Evolutionary conservation across 257 asterid species (phyloP).

Genomic region (Capsicum chinense): DNA sequence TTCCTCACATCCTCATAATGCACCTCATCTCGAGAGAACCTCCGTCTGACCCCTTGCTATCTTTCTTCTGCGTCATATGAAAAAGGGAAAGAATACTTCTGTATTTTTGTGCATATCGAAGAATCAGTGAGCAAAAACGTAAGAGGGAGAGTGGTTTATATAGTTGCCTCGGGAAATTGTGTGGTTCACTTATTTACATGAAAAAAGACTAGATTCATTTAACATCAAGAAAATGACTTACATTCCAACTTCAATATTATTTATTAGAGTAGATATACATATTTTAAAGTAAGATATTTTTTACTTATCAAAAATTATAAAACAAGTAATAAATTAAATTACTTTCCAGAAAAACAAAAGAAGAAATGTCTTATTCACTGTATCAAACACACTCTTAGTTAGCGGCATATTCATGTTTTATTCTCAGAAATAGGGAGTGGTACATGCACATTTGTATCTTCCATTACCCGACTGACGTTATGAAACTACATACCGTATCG

Average conservation of each 20-base stretch:
- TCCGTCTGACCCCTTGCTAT: background rate
- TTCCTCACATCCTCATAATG: slow-evolving; percentile 27
- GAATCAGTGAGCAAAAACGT: background rate
- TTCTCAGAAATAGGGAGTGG: background rate
- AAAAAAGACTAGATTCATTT: background rate
- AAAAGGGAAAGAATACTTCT: background rate
- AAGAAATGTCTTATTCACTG: background rate
- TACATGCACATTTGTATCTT: background rate
- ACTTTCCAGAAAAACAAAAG: background rate
- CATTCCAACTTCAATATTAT: background rate
- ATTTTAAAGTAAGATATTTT: background rate
- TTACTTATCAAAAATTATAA: background rate
- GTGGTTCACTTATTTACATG: background rate
- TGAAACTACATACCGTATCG: background rate
- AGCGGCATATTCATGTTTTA: background rate
- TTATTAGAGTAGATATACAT: background rate
- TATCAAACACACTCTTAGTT: background rate
- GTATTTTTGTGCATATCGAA: background rate
- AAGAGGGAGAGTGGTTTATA: background rate
- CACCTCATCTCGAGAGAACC: background rate
- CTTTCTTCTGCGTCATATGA: background rate
- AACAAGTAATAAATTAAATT: background rate
- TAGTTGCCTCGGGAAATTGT: background rate
- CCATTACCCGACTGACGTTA: background rate
- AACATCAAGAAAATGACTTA: background rate